Base-by-base conservation (phyloP, 2,329 filamentous ascomycete species). In the Paecilomyces variotii region DNA sequence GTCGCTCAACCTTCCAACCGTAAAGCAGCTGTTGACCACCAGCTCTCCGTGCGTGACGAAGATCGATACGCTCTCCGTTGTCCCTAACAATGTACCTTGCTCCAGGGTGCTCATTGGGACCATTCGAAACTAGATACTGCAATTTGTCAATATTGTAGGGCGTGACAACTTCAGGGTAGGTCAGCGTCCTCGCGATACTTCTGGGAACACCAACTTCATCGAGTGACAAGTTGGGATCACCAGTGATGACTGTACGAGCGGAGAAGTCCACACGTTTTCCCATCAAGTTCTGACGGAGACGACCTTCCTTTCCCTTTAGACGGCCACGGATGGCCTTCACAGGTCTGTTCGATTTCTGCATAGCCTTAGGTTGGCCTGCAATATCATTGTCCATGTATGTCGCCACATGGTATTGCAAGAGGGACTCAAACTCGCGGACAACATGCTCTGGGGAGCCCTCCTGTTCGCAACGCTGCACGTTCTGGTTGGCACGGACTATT, bases 311-410 rank as follows among this genome's bases (percentile, higher is more conserved):
- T 63, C 95, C 95, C 86, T 99, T 99, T 73, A 99, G 82, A 77
- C 94, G 92, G 61, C 91, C 91, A 68, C 95, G 90, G 64, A 99
- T 96, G 14, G 94, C 91, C 79, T 99, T 99, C 65, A 99, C 89
- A 0, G 95, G 92, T 70, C 95, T 87, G 54, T 95, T 95, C 58
- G 91, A 96, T 81, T 99, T 99, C 71, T 99, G 95, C 70, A 97
- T 81, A 2, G 94, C 93, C 67, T 94, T 91, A 2, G 94, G 94
- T 67, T 95, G 87, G 55, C 93, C 92, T 63, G 95, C 94, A 76
- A 97, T 97, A 73, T 99, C 93, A 69, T 99, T 99, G 76, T 99
- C 94, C 95, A 99, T 99, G 77, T 97, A 96, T 0, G 95, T 99
- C 51, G 95, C 95, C 60, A 99, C 92, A 70, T 99, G 95, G 71